Base-by-base conservation (phyloP, 2,329 filamentous ascomycete genomes). In the Calonectria naviculata region DNA sequence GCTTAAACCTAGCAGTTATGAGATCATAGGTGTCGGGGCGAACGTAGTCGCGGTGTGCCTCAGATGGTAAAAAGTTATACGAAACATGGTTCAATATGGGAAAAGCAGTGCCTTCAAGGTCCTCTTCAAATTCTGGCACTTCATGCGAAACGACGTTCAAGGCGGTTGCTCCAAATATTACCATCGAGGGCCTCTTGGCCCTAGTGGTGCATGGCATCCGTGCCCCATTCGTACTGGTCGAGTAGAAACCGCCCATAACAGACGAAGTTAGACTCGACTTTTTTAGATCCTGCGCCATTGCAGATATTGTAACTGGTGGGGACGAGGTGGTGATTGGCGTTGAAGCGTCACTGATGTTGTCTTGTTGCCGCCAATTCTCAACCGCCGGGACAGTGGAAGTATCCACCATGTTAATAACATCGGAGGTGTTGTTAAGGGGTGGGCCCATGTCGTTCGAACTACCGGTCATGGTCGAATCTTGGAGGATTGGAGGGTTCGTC, bases 151-250 rank as follows among this genome's bases (percentile, higher is more conserved):
- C 49, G 4, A 42, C n/a, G 15, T 29, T 36, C 24, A 58, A 41
- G 6, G 65, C 36, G 17, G 38, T 52, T n/a, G 64, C 34, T 15
- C 60, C 63, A 41, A 34, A 4, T 49, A 74, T 21, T 24, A 68
- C 21, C 17, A 71, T 65, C 4, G 61, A 66, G 1, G 65, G 46
- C 17, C 67, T 63, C 21, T 65, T 76, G 7, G 71, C 68, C n/a
- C 68, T 65, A 13, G 61, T 67, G 0, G 75, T 76, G 0, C 75
- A 76, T 2, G 75, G 75, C 3, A 70, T 64, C 5, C 75, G 42
- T 0, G 75, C 75, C 2, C 75, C 74, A 13, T 76, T 73, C 4
- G 46, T 72, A 15, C 74, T 76, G 0, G 73, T 76, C 7, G 74
- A 74, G 38, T 76, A 76, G 0, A 76, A 6, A 1, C 69, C 74